A percentile compares a stretch with the other conserved stretches of the same genome.
Evolutionary conservation across 2,329 filamentous ascomycete genomes (phyloP).

Genomic region (Calonectria pteridis): DNA sequence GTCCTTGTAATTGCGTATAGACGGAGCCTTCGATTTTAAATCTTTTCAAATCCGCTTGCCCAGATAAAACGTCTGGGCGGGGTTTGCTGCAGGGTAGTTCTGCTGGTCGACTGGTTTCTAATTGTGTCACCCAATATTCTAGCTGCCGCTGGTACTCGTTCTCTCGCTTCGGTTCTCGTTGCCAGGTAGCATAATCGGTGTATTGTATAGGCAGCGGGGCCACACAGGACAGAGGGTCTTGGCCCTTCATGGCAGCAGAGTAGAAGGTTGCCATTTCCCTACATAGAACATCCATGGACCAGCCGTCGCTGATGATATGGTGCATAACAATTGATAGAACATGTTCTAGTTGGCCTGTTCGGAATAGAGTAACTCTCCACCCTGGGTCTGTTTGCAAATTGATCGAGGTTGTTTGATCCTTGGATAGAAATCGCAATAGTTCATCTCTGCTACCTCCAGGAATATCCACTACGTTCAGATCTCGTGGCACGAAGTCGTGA

Average conservation of each 20-base stretch:
- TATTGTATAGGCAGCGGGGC: slow-evolving; percentile 42
- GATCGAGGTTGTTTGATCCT: too few relatives aligned
- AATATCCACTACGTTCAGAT: background rate
- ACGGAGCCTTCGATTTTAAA: background rate
- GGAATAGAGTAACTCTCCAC: background rate
- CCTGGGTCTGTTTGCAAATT: background rate
- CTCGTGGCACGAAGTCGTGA: background rate
- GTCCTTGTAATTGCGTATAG: too few relatives aligned
- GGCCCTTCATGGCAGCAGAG: slow-evolving; percentile 19
- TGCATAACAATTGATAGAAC: slow-evolving; percentile 36
- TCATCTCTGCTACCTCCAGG: too few relatives aligned
- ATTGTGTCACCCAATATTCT: background rate
- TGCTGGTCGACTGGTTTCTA: background rate
- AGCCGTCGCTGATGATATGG: slow-evolving; percentile 44
- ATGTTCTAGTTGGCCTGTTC: background rate
- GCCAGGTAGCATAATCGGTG: slow-evolving; percentile 37
- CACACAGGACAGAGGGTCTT: slow-evolving; percentile 29
- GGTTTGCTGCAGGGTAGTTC: background rate
- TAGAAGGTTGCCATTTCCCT: slow-evolving; percentile 33
- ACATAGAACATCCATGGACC: slow-evolving; percentile 33
- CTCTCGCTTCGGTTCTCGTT: background rate
- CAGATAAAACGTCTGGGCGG: background rate
- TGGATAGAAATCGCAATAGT: too few relatives aligned
- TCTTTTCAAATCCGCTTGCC: background rate
- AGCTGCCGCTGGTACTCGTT: background rate